Percentiles rank a stretch among this genome's conserved stretches.
These are phyloP conservation scores for Andrographis paniculata DNA, from an alignment of 305 asterid species.

Conservation along the genomic window DNA sequence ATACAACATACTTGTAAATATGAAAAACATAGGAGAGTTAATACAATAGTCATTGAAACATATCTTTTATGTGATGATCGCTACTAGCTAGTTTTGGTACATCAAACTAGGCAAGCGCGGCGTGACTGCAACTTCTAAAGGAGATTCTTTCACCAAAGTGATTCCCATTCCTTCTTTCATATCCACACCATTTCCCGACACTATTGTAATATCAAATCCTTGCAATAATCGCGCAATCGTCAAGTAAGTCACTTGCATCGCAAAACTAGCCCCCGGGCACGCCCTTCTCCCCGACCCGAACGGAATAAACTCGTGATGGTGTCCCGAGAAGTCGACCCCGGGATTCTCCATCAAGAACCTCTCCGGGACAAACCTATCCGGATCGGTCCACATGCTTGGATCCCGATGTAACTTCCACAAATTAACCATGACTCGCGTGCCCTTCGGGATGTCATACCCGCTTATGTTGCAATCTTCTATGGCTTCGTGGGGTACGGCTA, in stretches of 20 bases:
- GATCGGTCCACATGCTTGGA: slow-evolving; percentile 35
- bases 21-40: too few species aligned
- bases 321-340: slow-evolving; percentile 26
- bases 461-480: slow-evolving; percentile 30
- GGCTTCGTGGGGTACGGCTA: slow-evolving; percentile 48
- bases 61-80: too few species aligned
- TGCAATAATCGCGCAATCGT: slow-evolving; percentile 48
- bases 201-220: slow-evolving; percentile 33
- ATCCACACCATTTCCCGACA: slow-evolving; percentile 26
- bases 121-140: slow-evolving; percentile 28
- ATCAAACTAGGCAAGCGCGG: slow-evolving; percentile 29
- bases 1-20: too few species aligned
- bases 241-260: slow-evolving; percentile 30
- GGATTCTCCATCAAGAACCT: slow-evolving; percentile 28
- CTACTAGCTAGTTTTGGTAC: slow-evolving; percentile 15
- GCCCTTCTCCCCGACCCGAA: slow-evolving; percentile 48
- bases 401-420: slow-evolving; percentile 52
- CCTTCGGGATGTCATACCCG: slow-evolving; percentile 25
- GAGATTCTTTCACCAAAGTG: slow-evolving; percentile 32
- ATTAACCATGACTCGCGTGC: slow-evolving; percentile 36
- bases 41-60: too few species aligned
- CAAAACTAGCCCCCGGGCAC: slow-evolving; percentile 39
- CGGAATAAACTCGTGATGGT: slow-evolving; percentile 33
- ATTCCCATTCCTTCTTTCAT: slow-evolving; percentile 39
- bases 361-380: slow-evolving; percentile 32